Evolutionary conservation across 805 yeast genomes (phyloP).

Genomic region (Saccharomycopsis schoenii): DNA sequence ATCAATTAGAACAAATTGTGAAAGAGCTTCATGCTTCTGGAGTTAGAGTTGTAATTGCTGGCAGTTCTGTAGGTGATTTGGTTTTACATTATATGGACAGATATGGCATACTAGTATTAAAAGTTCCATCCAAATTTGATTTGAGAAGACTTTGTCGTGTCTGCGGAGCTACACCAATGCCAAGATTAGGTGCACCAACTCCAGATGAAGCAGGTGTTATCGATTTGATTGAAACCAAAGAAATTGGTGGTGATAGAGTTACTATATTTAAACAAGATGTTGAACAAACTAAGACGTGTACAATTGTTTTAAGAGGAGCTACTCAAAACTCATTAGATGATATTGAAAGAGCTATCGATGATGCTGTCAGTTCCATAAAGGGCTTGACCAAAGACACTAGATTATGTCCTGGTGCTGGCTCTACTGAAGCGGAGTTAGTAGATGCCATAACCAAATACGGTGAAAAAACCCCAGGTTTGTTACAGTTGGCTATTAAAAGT

Average conservation of each 20-base stretch:
- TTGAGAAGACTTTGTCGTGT: constrained; percentile 89
- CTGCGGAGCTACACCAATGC: constrained; percentile 94
- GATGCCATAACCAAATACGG: constrained; percentile 74
- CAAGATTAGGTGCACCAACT: constrained; percentile 88
- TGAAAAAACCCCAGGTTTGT: constrained; percentile 85
- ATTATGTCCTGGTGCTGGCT: constrained; percentile 93
- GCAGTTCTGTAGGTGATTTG: constrained; percentile 85
- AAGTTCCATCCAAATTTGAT: constrained; percentile 90
- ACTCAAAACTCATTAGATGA: constrained; percentile 91
- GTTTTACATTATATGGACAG: constrained; percentile 90
- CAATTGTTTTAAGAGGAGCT: constrained; percentile 92
- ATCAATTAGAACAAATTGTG: constrained; percentile 77
- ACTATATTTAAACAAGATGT: constrained; percentile 79
- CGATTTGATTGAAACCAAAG: constrained; percentile 82
- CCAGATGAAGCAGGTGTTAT: constrained; percentile 88
- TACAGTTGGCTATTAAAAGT: constrained; percentile 89
- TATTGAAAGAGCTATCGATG: constrained; percentile 94
- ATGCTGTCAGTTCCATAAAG: constrained; percentile 87
- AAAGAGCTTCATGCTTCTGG: constrained; percentile 79
- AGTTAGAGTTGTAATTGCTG: constrained; percentile 84
- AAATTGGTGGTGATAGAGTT: constrained; percentile 96
- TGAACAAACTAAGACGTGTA: constrained; percentile 69
- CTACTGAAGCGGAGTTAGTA: constrained; percentile 82
- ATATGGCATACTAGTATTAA: constrained; percentile 72
- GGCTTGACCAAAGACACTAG: constrained; percentile 72